These are phyloP conservation scores for Brassica napus DNA, from an alignment of 345 rosid species.

Conservation along the genomic window Da-Ae NC_063452.1:47463001-47463500, in stretches of 20 bases:
- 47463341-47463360: conserved; percentile 64
- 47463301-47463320: conserved; percentile 37
- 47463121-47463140: conserved; percentile 20
- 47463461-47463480: conserved; percentile 9
- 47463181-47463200: conserved; percentile 91
- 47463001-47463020: conserved; percentile 84
- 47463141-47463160: conserved; percentile 2
- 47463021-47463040: conserved; percentile 92
- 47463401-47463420: neutral
- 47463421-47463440: neutral
- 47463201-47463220: conserved; percentile 86
- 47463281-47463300: conserved; percentile 89
- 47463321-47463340: conserved; percentile 73
- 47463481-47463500: conserved; percentile 5
- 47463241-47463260: conserved; percentile 91
- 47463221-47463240: conserved; percentile 80
- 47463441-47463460: neutral
- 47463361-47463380: neutral
- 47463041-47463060: conserved; percentile 85
- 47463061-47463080: conserved; percentile 74
- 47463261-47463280: conserved; percentile 85
- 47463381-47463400: neutral
- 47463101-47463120: conserved; percentile 53
- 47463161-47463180: conserved; percentile 15
- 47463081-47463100: conserved; percentile 70